phyloP scores from a whole-genome alignment of 2,329 filamentous ascomycete genomes.

The Capronia americana region DNA sequence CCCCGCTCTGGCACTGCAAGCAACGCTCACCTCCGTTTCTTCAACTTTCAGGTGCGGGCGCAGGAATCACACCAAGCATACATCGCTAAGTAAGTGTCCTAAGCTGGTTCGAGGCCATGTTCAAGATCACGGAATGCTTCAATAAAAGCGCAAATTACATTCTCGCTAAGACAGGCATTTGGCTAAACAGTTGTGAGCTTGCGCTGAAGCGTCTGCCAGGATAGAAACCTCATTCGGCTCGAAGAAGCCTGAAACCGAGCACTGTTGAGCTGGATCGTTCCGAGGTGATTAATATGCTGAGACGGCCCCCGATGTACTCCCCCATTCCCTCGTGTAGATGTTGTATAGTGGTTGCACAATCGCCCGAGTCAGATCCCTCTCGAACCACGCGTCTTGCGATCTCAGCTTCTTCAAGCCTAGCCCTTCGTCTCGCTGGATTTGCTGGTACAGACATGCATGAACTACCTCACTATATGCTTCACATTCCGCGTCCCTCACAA shows the following conservation, averaged over 20 bases:
- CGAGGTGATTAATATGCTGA: background rate
- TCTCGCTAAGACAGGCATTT: background rate
- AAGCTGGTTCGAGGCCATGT: background rate
- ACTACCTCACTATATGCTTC: background rate
- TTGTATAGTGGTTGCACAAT: conserved; percentile 12
- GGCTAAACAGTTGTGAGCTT: background rate
- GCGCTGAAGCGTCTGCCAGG: no score
- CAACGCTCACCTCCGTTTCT: background rate
- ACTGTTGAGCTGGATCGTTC: no score
- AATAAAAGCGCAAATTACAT: background rate
- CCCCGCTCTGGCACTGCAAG: background rate
- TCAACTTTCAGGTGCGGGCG: background rate
- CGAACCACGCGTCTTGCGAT: conserved; percentile 3
- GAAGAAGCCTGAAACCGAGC: no score
- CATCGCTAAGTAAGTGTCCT: background rate
- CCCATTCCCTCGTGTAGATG: background rate
- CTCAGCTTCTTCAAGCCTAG: conserved; percentile 3
- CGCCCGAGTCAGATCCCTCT: conserved; percentile 6
- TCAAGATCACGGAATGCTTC: background rate
- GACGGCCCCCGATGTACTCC: background rate
- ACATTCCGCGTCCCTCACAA: background rate
- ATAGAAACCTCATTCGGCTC: no score
- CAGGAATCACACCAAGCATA: background rate
- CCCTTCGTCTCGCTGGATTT: background rate
- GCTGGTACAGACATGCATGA: background rate